Evolutionary conservation across 2,329 filamentous ascomycete species (phyloP).

Genomic region (Cadophora luteo-olivacea): DNA sequence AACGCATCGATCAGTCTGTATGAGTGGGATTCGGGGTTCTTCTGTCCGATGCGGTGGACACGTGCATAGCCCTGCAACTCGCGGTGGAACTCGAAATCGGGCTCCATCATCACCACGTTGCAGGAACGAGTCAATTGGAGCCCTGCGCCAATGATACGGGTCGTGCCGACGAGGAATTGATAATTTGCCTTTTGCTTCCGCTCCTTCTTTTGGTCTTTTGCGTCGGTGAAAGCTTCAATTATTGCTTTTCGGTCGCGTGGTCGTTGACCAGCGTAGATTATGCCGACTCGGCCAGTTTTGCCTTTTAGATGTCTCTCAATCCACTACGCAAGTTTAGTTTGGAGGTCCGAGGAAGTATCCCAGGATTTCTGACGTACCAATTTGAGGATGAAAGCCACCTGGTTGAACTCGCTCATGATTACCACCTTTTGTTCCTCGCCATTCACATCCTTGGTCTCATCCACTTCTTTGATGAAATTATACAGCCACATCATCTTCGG

Average conservation of each 20-base stretch:
- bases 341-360: no score
- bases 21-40: constrained; percentile 22
- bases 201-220: constrained; percentile 13
- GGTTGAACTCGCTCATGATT: constrained; percentile 31
- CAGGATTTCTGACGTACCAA: constrained; percentile 15
- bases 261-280: constrained; percentile 21
- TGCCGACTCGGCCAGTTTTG: constrained; percentile 21
- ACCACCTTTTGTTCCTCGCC: constrained; percentile 31
- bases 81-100: constrained; percentile 28
- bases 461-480: constrained; percentile 24
- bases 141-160: constrained; percentile 28
- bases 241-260: constrained; percentile 15
- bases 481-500: constrained; percentile 34
- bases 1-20: constrained; percentile 28
- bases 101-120: constrained; percentile 33
- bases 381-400: constrained; percentile 33
- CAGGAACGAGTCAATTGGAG: constrained; percentile 30
- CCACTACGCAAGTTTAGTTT: constrained; percentile 20
- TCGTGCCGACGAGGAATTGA: constrained; percentile 31
- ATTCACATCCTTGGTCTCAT: constrained; percentile 15
- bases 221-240: constrained; percentile 28
- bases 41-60: constrained; percentile 33
- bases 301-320: constrained; percentile 25
- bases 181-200: constrained; percentile 24
- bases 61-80: constrained; percentile 30